Evolutionary conservation across 2,329 filamentous ascomycete species (phyloP), one percentile per base, ranked within the genome.

Genomic region (Alternaria metachromatica): DNA sequence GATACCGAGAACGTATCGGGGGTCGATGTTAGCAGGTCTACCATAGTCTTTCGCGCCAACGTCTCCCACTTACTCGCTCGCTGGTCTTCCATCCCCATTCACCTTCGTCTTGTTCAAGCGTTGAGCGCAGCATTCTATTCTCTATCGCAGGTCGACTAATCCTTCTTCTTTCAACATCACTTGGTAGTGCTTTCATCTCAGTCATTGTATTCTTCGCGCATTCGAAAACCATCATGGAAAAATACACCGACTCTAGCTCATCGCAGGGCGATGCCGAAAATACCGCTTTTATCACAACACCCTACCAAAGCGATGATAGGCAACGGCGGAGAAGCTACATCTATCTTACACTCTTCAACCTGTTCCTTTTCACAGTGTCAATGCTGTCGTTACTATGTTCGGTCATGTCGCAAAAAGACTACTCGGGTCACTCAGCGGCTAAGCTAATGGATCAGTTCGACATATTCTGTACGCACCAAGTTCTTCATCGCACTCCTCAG

Each of bases 291-390:
- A 72, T 78, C 49, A 70, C 68, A 63, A 68, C 58, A 50, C 64
- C 71, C 11, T 68, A 72, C 51, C 58, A 71, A 48, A 67, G 66
- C 55, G 70, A 77, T 15, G 72, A 77, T 5, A 51, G 60, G 7
- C 26, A 44, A 41, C 62, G 66, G 58, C 60, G 62, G 63, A 71
- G 70, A 62, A 71, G 67, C 56, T 72, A 73, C 49, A 62, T 73
- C 37, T 77, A 72, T 53, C 68, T 78, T 10, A 77, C 75, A 2
- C 67, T 77, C 9, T 69, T 74, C 60, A 78, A 78, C 54, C 71
- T 78, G 25, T 78, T 78, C 58, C 51, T 78, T 25, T 78, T 78
- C 62, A 74, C 70, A 50, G 55, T 78, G 10, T 78, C 76, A 2
- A 71, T 72, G 56, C 62, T 78, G 9, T 74, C 74, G 7, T 57